Conservation (phyloP, 495 filamentous ascomycete species). For the Lasiosphaeris hirsuta region DNA sequence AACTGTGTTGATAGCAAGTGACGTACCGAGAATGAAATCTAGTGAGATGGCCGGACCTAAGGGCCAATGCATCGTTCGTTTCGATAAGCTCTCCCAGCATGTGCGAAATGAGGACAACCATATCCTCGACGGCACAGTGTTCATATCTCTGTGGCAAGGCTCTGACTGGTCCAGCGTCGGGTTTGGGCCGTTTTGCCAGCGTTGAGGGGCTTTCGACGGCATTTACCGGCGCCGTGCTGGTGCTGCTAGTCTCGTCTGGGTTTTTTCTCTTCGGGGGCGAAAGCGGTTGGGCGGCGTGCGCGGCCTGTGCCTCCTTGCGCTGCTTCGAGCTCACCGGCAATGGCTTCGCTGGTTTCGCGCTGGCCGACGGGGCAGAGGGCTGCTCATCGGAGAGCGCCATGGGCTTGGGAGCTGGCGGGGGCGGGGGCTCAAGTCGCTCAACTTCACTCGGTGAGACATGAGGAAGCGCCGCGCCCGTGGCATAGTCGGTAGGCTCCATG, state of each 20-base stretch:
- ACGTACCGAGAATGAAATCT: conserved; percentile 87
- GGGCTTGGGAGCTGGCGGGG: conserved; percentile 13
- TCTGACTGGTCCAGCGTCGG: conserved; percentile 51
- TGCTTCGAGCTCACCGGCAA: conserved; percentile 11
- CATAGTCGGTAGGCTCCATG: conserved; percentile 43
- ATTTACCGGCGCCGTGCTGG: conserved; percentile 19
- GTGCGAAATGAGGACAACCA: conserved; percentile 86
- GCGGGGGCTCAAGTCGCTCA: conserved; percentile 28
- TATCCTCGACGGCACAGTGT: conserved; percentile 70
- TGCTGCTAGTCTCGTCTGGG: conserved; percentile 49
- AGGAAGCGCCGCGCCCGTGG: conserved; percentile 34
- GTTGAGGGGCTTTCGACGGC: conserved; percentile 37
- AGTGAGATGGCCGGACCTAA: conserved; percentile 79
- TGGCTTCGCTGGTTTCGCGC: conserved; percentile 12
- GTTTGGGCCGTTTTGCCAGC: conserved; percentile 49
- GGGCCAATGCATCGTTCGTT: conserved; percentile 84
- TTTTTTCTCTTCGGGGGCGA: conserved; percentile 46
- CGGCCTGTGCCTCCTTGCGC: conserved; percentile 4
- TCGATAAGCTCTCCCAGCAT: conserved; percentile 94
- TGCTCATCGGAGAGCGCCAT: conserved; percentile 27
- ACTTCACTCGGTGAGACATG: conserved; percentile 13
- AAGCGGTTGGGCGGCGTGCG: conserved; percentile 23
- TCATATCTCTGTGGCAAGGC: conserved; percentile 75
- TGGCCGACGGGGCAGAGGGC: conserved; percentile 11
- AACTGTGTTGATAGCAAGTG: background rate